Evolutionary conservation across 768 basidiomycete species (phyloP).

Genomic region (Plicaturopsis crispa): DNA sequence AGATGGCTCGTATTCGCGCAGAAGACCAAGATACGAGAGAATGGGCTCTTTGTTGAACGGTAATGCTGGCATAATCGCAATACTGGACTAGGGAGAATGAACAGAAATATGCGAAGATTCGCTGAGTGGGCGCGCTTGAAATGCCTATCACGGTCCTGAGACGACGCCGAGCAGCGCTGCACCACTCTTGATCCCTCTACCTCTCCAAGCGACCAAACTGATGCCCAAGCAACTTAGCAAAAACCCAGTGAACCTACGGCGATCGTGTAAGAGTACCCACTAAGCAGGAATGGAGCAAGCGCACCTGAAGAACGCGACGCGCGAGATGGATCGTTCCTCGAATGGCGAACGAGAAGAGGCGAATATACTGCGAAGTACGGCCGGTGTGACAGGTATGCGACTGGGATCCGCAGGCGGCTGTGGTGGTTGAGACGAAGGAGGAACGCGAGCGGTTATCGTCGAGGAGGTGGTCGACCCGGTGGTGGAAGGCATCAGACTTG

Average conservation of each 20-base stretch:
- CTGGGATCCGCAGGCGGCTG: no score
- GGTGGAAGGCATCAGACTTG: no score
- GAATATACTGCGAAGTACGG: slow-evolving; percentile 77
- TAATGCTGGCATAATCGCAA: no score
- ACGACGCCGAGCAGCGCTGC: slow-evolving; percentile 66
- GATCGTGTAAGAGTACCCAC: slow-evolving; percentile 1
- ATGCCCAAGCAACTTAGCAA: slow-evolving; percentile 77
- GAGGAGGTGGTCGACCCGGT: no score
- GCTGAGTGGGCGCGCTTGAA: no score
- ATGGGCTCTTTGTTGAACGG: slow-evolving; percentile 26
- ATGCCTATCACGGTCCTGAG: slow-evolving; percentile 15
- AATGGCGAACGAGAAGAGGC: slow-evolving; percentile 75
- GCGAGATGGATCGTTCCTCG: slow-evolving; percentile 79
- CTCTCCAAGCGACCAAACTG: slow-evolving; percentile 64
- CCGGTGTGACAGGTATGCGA: slow-evolving; percentile 81
- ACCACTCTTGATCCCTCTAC: slow-evolving; percentile 57
- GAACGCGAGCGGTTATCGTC: no score
- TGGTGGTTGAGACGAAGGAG: no score
- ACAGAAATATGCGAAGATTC: no score
- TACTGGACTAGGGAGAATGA: no score
- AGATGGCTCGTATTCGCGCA: slow-evolving; percentile 49
- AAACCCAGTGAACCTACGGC: slow-evolving; percentile 69
- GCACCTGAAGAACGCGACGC: slow-evolving; percentile 82
- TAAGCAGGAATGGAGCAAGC: slow-evolving; percentile 2
- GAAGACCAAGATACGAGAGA: slow-evolving; percentile 48